Percentiles rank a stretch among this genome's conserved stretches.
phyloP scores from a whole-genome alignment of 2,329 filamentous ascomycete species.

The Sphaerulina musiva region DNA sequence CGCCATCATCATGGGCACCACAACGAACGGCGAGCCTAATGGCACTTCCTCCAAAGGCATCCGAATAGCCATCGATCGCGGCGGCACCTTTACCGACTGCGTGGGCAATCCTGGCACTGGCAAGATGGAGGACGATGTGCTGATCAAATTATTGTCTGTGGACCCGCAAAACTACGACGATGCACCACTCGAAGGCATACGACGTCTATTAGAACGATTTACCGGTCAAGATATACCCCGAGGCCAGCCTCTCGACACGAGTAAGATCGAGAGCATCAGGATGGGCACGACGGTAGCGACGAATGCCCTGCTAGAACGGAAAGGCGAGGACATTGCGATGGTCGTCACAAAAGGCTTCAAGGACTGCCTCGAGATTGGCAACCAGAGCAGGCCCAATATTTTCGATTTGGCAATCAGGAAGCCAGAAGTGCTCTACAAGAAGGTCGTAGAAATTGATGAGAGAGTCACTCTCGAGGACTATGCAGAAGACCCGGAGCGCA shows the following conservation, averaged over 20 bases:
- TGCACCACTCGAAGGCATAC: conserved; percentile 84
- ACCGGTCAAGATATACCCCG: conserved; percentile 68
- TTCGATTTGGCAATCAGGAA: conserved; percentile 85
- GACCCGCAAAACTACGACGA: conserved; percentile 87
- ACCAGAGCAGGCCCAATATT: conserved; percentile 81
- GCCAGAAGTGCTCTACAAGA: conserved; percentile 78
- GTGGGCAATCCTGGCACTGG: conserved; percentile 71
- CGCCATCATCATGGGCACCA: conserved; percentile 8
- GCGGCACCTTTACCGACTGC: conserved; percentile 89
- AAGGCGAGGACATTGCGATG: conserved; percentile 81
- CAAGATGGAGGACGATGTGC: conserved; percentile 63
- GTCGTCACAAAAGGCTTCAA: conserved; percentile 83
- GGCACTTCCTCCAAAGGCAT: conserved; percentile 47
- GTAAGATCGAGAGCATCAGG: conserved; percentile 78
- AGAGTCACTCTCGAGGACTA: conserved; percentile 88
- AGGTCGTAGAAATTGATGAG: conserved; percentile 84
- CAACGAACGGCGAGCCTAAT: conserved; percentile 9
- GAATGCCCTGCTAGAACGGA: conserved; percentile 82
- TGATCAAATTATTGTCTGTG: conserved; percentile 84
- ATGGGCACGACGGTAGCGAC: conserved; percentile 96
- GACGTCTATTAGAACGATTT: conserved; percentile 75
- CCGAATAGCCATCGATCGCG: conserved; percentile 70
- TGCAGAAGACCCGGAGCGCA: conserved; percentile 71
- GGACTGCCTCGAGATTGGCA: conserved; percentile 82
- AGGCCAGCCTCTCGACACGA: conserved; percentile 72